Evolutionary conservation across 805 yeast genomes (phyloP).

Genomic region (Debaryomyces maramus): DNA sequence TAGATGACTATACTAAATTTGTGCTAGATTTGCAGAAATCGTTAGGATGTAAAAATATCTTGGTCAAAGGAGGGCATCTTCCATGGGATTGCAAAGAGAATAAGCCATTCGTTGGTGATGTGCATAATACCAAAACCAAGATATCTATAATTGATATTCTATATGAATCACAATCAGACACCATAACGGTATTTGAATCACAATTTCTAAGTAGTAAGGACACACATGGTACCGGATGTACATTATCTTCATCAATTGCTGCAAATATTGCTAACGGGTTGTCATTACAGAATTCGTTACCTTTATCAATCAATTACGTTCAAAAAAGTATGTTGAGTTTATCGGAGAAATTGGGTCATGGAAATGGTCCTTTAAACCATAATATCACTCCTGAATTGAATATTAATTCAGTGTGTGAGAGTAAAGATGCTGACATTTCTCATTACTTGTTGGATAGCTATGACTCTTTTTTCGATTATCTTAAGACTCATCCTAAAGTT

Average conservation of each 20-base stretch:
- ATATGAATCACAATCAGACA: constrained; percentile 40
- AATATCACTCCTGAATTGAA: constrained; percentile 32
- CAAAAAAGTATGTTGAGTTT: constrained; percentile 57
- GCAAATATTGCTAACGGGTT: constrained; percentile 65
- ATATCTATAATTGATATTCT: constrained; percentile 52
- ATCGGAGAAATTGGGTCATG: constrained; percentile 47
- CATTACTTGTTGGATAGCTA: constrained; percentile 4
- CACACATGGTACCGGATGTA: constrained; percentile 92
- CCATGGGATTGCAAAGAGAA: constrained; percentile 36
- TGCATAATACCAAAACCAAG: not conserved
- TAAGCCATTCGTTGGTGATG: constrained; percentile 12
- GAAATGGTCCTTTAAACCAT: constrained; percentile 80
- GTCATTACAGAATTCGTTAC: constrained; percentile 49
- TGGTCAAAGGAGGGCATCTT: constrained; percentile 81
- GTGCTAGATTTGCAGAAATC: constrained; percentile 22
- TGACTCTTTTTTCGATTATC: constrained; percentile 41
- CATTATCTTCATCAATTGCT: constrained; percentile 78
- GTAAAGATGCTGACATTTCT: constrained; percentile 2
- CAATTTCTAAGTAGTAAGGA: constrained; percentile 46
- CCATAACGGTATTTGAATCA: constrained; percentile 48
- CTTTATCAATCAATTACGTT: constrained; percentile 60
- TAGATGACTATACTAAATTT: constrained; percentile 37
- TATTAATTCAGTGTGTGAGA: constrained; percentile 8
- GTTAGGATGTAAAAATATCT: constrained; percentile 49
- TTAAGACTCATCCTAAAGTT: constrained; percentile 57